Conservation (phyloP, 768 basidiomycete genomes). For the Suillus discolor region DNA sequence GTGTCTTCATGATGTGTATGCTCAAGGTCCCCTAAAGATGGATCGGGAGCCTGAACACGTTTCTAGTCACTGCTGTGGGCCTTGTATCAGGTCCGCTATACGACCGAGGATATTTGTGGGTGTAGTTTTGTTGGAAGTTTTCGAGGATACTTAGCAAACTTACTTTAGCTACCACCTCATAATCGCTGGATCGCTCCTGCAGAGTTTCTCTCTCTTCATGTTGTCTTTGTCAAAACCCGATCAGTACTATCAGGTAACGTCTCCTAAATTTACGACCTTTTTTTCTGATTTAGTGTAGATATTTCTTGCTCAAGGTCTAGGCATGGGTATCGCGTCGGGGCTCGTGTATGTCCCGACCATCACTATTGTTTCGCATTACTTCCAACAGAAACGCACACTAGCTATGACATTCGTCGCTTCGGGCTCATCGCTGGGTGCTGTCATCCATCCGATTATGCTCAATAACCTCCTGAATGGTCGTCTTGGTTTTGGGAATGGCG, state of each 20-base stretch:
- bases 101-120: conserved; percentile 57
- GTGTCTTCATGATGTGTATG: conserved; percentile 4
- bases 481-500: conserved; percentile 40
- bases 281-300: conserved; percentile 19
- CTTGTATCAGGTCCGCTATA: conserved; percentile 50
- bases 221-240: conserved; percentile 42
- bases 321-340: conserved; percentile 43
- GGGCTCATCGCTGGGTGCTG: conserved; percentile 32
- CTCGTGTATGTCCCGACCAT: conserved; percentile 45
- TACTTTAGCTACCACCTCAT: conserved; percentile 43
- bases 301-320: conserved; percentile 27
- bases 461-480: conserved; percentile 16
- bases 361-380: conserved; percentile 44
- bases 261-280: neutral
- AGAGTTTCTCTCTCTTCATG: conserved; percentile 44
- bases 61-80: conserved; percentile 45
- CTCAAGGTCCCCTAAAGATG: conserved; percentile 27
- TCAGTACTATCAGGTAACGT: conserved; percentile 40
- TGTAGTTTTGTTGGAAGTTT: neutral
- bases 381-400: conserved; percentile 36
- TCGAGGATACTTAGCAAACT: neutral
- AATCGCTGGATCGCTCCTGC: conserved; percentile 46
- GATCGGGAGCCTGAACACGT: conserved; percentile 54
- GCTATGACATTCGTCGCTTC: conserved; percentile 42
- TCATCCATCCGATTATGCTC: conserved; percentile 28